These are phyloP conservation scores for Schizopora paradoxa DNA, from an alignment of 1,284 basidiomycete genomes.

Conservation along the genomic window DNA sequence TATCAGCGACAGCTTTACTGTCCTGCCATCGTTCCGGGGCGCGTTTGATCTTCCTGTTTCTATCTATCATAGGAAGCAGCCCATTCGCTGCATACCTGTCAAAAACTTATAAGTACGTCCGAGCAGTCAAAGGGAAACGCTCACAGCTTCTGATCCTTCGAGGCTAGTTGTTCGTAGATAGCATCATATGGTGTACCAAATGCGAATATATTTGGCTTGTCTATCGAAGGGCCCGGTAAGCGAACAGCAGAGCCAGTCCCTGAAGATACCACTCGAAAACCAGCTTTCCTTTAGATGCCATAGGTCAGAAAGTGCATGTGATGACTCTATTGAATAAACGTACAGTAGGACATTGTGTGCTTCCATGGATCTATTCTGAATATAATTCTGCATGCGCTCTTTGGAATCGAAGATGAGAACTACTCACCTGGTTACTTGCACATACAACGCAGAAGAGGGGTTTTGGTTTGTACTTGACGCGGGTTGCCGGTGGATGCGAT, in stretches of 20 bases:
- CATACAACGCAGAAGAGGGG: constrained; percentile 97
- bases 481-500: neutral
- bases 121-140: constrained; percentile 28
- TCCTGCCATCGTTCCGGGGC: constrained; percentile 99
- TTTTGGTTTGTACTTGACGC: constrained; percentile 45
- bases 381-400: constrained; percentile 18
- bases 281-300: constrained; percentile 72
- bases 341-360: constrained; percentile 89
- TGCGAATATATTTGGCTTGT: constrained; percentile 95
- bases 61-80: constrained; percentile 94
- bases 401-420: constrained; percentile 5
- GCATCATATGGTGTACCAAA: constrained; percentile 99
- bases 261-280: constrained; percentile 87
- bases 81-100: constrained; percentile 92
- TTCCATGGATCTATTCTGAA: constrained; percentile 94
- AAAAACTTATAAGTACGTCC: constrained; percentile 16
- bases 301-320: constrained; percentile 11
- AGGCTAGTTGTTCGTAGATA: constrained; percentile 90
- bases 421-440: constrained; percentile 88
- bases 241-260: constrained; percentile 98
- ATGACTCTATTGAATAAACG: constrained; percentile 27
- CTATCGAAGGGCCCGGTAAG: constrained; percentile 91
- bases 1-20: constrained; percentile 78
- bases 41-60: constrained; percentile 87
- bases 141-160: constrained; percentile 83